These are phyloP conservation scores for Didymella lethalis DNA, from an alignment of 2,329 filamentous ascomycete genomes.

Conservation along the genomic window DNA sequence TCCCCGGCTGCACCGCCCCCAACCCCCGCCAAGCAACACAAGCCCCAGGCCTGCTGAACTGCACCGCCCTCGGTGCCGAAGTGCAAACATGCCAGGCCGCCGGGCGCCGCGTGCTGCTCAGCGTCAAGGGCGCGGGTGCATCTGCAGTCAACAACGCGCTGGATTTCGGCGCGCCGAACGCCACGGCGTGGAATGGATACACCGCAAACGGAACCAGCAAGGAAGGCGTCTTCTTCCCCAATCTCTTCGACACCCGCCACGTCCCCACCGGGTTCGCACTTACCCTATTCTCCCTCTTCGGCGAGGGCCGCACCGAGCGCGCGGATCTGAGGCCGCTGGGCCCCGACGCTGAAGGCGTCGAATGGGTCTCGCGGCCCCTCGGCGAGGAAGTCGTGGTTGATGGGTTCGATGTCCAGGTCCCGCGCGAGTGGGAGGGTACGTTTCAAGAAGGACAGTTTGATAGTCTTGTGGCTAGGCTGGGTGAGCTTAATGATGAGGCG, in stretches of 20 bases:
- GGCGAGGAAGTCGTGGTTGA: constrained; percentile 42
- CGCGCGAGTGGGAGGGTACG: constrained; percentile 35
- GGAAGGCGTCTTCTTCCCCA: constrained; percentile 21
- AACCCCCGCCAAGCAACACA: constrained; percentile 42
- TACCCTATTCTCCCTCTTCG: constrained; percentile 40
- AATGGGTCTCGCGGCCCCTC: constrained; percentile 29
- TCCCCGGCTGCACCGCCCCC: constrained; percentile 45
- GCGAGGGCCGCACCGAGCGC: constrained; percentile 36
- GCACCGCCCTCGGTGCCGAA: constrained; percentile 47
- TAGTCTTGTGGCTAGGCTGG: constrained; percentile 27
- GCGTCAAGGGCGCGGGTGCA: constrained; percentile 47
- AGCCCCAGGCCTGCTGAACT: constrained; percentile 52
- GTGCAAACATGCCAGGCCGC: constrained; percentile 49
- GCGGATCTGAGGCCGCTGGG: constrained; percentile 38
- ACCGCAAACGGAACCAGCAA: constrained; percentile 4
- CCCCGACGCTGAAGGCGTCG: constrained; percentile 28
- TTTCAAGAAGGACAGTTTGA: constrained; percentile 32
- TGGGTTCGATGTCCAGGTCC: constrained; percentile 40
- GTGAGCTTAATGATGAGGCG: constrained; percentile 28
- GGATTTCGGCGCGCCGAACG: constrained; percentile 26
- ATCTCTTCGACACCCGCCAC: constrained; percentile 34
- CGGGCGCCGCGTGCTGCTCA: constrained; percentile 54
- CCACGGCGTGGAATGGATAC: constrained; percentile 22
- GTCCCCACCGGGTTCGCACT: constrained; percentile 30
- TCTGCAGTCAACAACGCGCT: constrained; percentile 28